Percentiles rank a stretch among this genome's conserved stretches.
Evolutionary conservation across 305 asterid genomes (phyloP).

Genomic region (Solanum hybrid): DNA sequence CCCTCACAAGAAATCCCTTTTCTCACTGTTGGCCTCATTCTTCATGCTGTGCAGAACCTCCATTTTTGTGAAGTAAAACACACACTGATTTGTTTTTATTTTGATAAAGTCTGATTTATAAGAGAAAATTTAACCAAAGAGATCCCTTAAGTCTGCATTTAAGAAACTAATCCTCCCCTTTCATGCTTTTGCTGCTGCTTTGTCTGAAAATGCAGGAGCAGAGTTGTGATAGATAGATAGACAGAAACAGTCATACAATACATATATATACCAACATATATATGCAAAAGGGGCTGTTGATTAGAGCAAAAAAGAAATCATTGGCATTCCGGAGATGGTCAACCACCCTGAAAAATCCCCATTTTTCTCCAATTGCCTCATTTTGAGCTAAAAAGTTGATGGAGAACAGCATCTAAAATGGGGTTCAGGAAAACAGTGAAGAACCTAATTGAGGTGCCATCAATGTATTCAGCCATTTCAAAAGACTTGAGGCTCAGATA

Average conservation of each 20-base stretch:
- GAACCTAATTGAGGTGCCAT: background rate
- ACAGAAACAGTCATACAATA: background rate
- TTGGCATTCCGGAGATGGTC: constrained; percentile 1
- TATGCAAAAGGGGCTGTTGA: background rate
- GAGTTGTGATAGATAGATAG: background rate
- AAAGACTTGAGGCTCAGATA: constrained; percentile 23
- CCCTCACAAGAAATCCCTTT: background rate
- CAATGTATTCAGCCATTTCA: background rate
- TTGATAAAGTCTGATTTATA: background rate
- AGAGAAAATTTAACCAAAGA: too few relatives aligned
- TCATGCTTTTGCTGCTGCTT: too few relatives aligned
- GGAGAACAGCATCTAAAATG: background rate
- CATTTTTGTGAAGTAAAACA: too few relatives aligned
- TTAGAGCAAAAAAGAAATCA: background rate
- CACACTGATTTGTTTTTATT: too few relatives aligned
- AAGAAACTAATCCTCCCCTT: background rate
- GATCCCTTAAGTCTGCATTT: background rate
- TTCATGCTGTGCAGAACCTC: background rate
- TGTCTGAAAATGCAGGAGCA: too few relatives aligned
- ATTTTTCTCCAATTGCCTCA: background rate
- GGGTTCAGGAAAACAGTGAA: too few relatives aligned
- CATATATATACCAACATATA: background rate
- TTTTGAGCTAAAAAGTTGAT: background rate
- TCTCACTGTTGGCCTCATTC: background rate
- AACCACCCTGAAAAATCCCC: constrained; percentile 2